Percentiles rank a stretch among this genome's conserved stretches.
phyloP scores from a whole-genome alignment of 768 basidiomycete species.

The Dioszegia aurantiaca region DNA sequence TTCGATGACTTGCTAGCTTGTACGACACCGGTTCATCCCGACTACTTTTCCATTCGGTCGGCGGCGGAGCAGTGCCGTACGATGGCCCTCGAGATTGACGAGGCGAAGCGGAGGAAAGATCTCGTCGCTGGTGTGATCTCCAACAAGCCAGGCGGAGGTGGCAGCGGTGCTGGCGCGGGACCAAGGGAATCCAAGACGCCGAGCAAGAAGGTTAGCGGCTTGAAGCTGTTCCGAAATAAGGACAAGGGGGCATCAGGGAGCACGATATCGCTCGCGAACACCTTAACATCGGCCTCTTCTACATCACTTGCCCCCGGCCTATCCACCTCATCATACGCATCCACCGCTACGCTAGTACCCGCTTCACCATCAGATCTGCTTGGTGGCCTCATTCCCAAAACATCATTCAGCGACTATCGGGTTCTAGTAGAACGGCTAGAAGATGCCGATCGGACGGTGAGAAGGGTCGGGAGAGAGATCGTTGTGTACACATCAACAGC shows the following conservation, averaged over 20 bases:
- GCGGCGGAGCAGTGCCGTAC: conserved; percentile 52
- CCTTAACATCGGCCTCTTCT: neutral
- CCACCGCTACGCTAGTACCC: conserved; percentile 9
- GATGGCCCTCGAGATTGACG: conserved; percentile 63
- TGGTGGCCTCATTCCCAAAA: neutral
- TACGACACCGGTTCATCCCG: conserved; percentile 51
- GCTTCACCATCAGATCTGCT: conserved; percentile 7
- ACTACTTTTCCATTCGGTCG: conserved; percentile 52
- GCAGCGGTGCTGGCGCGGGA: neutral
- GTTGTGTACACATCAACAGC: conserved; percentile 38
- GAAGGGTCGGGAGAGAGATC: conserved; percentile 46
- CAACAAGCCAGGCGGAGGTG: conserved; percentile 6
- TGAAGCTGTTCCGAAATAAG: conserved; percentile 46
- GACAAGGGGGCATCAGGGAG: conserved; percentile 26
- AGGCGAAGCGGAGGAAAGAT: conserved; percentile 73
- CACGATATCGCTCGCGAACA: conserved; percentile 8
- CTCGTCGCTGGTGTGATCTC: conserved; percentile 52
- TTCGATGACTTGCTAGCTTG: conserved; percentile 62
- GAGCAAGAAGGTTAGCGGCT: conserved; percentile 21
- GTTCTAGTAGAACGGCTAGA: conserved; percentile 31
- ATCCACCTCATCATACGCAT: neutral
- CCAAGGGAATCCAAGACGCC: conserved; percentile 8
- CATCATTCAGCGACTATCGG: conserved; percentile 4
- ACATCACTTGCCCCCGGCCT: conserved; percentile 9
- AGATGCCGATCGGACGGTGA: conserved; percentile 31